Percentiles rank a stretch among this genome's conserved stretches.
Evolutionary conservation across 1,284 basidiomycete genomes (phyloP).

Genomic region (Austroboletus rostrupii): DNA sequence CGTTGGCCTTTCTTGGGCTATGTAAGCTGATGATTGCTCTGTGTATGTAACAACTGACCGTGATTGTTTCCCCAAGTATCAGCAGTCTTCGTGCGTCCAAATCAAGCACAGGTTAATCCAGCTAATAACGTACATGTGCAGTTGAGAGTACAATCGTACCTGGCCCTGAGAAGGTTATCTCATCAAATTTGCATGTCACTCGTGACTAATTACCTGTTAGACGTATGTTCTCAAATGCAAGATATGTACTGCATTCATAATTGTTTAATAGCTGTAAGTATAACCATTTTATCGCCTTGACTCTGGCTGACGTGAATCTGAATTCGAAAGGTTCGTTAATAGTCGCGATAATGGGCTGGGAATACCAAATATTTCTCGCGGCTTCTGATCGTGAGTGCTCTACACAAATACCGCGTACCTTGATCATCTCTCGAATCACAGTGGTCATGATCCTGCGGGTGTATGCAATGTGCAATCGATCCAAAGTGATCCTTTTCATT

Average conservation of each 20-base stretch:
- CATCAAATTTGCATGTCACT: background rate
- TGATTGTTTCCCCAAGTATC: background rate
- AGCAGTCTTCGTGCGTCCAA: background rate
- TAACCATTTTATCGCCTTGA: background rate
- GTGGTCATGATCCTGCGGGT: background rate
- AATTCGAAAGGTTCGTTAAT: background rate
- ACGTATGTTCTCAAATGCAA: background rate
- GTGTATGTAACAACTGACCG: background rate
- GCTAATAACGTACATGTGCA: background rate
- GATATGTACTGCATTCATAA: background rate
- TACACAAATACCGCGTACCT: too few relatives aligned
- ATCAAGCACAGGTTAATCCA: background rate
- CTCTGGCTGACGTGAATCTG: background rate
- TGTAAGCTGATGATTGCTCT: background rate
- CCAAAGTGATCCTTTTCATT: background rate
- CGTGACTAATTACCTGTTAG: background rate
- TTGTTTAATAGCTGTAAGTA: background rate
- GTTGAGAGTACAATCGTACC: background rate
- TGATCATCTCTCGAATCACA: background rate
- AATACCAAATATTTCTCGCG: background rate
- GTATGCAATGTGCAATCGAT: background rate
- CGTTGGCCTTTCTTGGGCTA: background rate
- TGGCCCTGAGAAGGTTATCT: background rate
- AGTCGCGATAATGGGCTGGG: background rate
- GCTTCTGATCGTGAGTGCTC: background rate